Conservation (phyloP, 352 stramenopile species). For the Phytopythium ostracodes region DNA sequence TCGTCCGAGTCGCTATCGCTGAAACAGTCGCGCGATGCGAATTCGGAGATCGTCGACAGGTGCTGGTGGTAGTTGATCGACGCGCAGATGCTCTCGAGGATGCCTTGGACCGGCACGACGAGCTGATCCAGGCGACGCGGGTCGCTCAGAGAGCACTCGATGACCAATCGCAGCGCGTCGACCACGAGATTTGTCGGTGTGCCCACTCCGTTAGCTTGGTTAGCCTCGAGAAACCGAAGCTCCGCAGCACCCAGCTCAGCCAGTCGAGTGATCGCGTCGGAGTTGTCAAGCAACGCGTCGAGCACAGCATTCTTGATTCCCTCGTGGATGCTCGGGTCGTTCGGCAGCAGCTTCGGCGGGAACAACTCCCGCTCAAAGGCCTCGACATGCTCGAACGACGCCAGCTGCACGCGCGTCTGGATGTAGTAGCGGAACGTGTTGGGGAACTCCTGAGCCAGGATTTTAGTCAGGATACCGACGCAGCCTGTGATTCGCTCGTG, state of each 20-base stretch:
- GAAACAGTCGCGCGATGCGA: slow-evolving; percentile 69
- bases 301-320: slow-evolving; percentile 56
- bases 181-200: slow-evolving; percentile 52
- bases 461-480: slow-evolving; percentile 59
- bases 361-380: slow-evolving; percentile 69
- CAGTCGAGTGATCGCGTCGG: slow-evolving; percentile 40
- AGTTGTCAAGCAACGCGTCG: slow-evolving; percentile 39
- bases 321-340: slow-evolving; percentile 47
- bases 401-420: slow-evolving; percentile 57
- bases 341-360: slow-evolving; percentile 40
- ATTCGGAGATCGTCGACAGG: slow-evolving; percentile 66
- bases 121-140: slow-evolving; percentile 41
- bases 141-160: slow-evolving; percentile 44
- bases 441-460: slow-evolving; percentile 62
- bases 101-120: slow-evolving; percentile 38
- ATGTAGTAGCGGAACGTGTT: slow-evolving; percentile 80
- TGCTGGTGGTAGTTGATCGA: slow-evolving; percentile 80
- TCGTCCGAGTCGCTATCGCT: slow-evolving; percentile 71
- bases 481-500: slow-evolving; percentile 61
- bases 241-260: slow-evolving; percentile 57
- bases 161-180: slow-evolving; percentile 51
- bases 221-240: slow-evolving; percentile 60
- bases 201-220: slow-evolving; percentile 34
- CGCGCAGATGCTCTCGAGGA: slow-evolving; percentile 56
- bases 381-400: slow-evolving; percentile 72